Evolutionary conservation across 2,329 filamentous ascomycete species (phyloP).

Genomic region (Elsinoe perseae): DNA sequence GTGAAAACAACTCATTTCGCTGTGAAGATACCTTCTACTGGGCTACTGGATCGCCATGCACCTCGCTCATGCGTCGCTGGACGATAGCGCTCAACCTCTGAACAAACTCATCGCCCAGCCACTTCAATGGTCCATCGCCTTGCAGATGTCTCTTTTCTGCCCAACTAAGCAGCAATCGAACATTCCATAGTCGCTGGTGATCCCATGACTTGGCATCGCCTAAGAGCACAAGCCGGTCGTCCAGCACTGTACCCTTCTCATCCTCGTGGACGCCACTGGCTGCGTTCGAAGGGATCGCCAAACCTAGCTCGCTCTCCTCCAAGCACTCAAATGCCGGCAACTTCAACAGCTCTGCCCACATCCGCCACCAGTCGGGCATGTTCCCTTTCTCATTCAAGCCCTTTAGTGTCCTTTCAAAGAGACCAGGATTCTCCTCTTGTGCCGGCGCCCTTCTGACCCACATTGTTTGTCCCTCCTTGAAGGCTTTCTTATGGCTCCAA

Average conservation of each 20-base stretch:
- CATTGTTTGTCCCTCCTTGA: constrained; percentile 63
- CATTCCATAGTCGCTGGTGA: constrained; percentile 52
- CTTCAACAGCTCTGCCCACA: constrained; percentile 69
- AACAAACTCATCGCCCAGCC: constrained; percentile 51
- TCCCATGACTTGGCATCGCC: constrained; percentile 37
- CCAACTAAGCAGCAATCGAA: constrained; percentile 59
- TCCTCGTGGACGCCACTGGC: constrained; percentile 43
- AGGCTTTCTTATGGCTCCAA: constrained; percentile 53
- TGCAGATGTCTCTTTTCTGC: constrained; percentile 38
- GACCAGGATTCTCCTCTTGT: constrained; percentile 43
- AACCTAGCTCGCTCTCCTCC: constrained; percentile 56
- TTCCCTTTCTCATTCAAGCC: constrained; percentile 55
- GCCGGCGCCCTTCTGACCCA: constrained; percentile 60
- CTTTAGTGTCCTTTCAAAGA: constrained; percentile 64
- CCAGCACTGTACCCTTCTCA: constrained; percentile 55
- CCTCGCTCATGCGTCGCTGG: constrained; percentile 29
- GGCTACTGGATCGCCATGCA: constrained; percentile 3
- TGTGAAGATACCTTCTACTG: neutral
- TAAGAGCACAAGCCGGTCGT: constrained; percentile 60
- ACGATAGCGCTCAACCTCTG: constrained; percentile 48
- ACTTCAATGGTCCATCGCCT: constrained; percentile 24
- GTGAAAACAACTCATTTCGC: constrained; percentile 20
- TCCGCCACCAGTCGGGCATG: constrained; percentile 18
- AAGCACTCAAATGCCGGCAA: constrained; percentile 46
- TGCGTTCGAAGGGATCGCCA: constrained; percentile 34